A percentile compares a stretch with the other conserved stretches of the same genome.
Conservation (phyloP, 2,329 filamentous ascomycete species). For the Beauveria bassiana region DNA sequence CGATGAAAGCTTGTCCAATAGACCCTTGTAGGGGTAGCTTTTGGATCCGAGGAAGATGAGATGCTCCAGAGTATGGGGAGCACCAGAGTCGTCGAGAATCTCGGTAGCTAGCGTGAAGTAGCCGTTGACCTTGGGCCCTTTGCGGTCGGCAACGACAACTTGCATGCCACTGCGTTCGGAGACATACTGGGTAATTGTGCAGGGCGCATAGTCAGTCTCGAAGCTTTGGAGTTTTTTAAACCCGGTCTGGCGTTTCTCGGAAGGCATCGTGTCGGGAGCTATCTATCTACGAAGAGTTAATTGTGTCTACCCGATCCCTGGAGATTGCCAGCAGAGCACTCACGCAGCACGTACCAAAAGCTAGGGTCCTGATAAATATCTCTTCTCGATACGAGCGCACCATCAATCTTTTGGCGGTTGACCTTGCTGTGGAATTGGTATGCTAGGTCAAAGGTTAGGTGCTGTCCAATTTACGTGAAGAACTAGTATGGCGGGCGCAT, state of each 20-base stretch:
- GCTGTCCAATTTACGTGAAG: neutral
- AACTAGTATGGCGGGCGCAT: neutral
- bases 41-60: constrained; percentile 85
- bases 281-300: neutral
- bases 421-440: neutral
- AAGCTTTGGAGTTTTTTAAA: constrained; percentile 85
- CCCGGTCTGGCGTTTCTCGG: constrained; percentile 41
- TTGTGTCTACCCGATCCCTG: neutral
- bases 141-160: constrained; percentile 81
- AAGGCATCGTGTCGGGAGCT: constrained; percentile 43
- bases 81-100: constrained; percentile 93
- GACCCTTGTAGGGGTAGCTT: constrained; percentile 88
- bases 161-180: constrained; percentile 92
- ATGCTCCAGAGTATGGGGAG: constrained; percentile 80
- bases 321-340: neutral
- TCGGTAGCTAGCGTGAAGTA: constrained; percentile 96
- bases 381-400: neutral
- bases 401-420: no score
- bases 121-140: constrained; percentile 90
- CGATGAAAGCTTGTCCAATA: constrained; percentile 88
- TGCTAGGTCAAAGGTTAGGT: neutral
- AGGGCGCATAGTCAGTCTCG: constrained; percentile 81
- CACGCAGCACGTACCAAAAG: neutral
- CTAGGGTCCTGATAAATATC: neutral
- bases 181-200: constrained; percentile 88